Evolutionary conservation across 2,329 filamentous ascomycete species (phyloP), one percentile per base, ranked within the genome.

Genomic region (Parafenestella ontariensis): DNA sequence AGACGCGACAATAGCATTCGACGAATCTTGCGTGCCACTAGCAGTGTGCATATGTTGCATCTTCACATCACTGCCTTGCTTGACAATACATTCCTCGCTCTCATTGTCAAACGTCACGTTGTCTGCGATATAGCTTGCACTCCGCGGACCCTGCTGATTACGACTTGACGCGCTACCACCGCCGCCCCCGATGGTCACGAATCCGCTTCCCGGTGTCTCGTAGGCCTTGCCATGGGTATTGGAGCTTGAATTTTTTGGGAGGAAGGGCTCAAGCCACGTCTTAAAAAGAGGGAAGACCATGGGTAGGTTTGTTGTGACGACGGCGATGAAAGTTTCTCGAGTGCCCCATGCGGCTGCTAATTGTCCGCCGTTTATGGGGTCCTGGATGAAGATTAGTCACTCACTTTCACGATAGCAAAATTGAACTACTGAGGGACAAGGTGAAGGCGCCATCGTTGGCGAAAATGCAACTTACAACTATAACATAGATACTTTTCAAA

Each of bases 401-500:
- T 26, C 10, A 24, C 8, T 31, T 31, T 44, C 11, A 17, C 26
- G 23, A 13, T 20, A 44, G 18, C n/a, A 7, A 37, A n/a, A 31
- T 15, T 10, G 8, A 24, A 5, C 11, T 41, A 11, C 39, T 9
- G 24, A 31, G 21, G 8, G 13, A 17, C 8, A 34, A 5, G 5
- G 3, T 56, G 3, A 31, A 11, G 11, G n/a, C n/a, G n/a, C n/a
- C n/a, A n/a, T n/a, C n/a, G n/a, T n/a, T n/a, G n/a, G n/a, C n/a
- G n/a, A n/a, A n/a, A n/a, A n/a, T n/a, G 34, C 6, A 37, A 37
- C 59, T 52, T 52, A 64, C 57, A 8, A 61, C 79, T 24, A 83
- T 52, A 42, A 85, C 83, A 6, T 83, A 68, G 4, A 83, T 77
- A 48, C 81, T 83, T 36, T 84, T 82, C 6, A 87, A 68, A 44